Evolutionary conservation across 805 yeast genomes (phyloP).

Genomic region (Cyberlindnera amylophila): DNA sequence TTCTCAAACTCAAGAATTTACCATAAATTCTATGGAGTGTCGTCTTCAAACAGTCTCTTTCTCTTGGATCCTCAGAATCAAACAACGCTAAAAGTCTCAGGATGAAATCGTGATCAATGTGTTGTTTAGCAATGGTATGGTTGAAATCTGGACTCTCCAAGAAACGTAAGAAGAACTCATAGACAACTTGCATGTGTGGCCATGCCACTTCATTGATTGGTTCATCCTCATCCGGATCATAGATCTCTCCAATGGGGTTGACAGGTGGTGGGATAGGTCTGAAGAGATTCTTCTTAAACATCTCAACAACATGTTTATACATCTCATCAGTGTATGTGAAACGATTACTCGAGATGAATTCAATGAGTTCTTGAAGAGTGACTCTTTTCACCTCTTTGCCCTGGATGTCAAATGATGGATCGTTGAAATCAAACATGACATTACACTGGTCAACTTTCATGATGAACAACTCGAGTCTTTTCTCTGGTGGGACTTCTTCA

Average conservation of each 20-base stretch:
- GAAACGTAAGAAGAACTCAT: constrained; percentile 89
- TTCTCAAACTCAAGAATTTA: constrained; percentile 82
- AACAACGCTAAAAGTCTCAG: constrained; percentile 78
- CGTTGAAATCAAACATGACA: constrained; percentile 88
- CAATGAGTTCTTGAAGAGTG: constrained; percentile 85
- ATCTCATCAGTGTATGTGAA: constrained; percentile 86
- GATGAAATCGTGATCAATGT: constrained; percentile 88
- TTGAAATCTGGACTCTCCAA: constrained; percentile 93
- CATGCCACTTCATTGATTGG: constrained; percentile 95
- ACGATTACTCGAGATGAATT: constrained; percentile 77
- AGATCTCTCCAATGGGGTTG: constrained; percentile 93
- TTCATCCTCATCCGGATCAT: constrained; percentile 98
- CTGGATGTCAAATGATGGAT: constrained; percentile 85
- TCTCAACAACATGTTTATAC: constrained; percentile 80
- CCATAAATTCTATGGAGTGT: constrained; percentile 96
- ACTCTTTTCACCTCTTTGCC: constrained; percentile 90
- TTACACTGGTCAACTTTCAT: constrained; percentile 93
- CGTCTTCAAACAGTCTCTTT: constrained; percentile 91
- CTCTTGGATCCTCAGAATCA: constrained; percentile 95
- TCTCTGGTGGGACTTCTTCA: constrained; percentile 83
- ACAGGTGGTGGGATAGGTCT: constrained; percentile 98
- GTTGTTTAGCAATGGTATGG: constrained; percentile 89
- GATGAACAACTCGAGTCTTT: constrained; percentile 72
- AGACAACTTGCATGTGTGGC: constrained; percentile 98
- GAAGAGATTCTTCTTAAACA: constrained; percentile 86